These are phyloP conservation scores for Leccinum pellstonianum DNA, from an alignment of 768 basidiomycete genomes.

Conservation along the genomic window DNA sequence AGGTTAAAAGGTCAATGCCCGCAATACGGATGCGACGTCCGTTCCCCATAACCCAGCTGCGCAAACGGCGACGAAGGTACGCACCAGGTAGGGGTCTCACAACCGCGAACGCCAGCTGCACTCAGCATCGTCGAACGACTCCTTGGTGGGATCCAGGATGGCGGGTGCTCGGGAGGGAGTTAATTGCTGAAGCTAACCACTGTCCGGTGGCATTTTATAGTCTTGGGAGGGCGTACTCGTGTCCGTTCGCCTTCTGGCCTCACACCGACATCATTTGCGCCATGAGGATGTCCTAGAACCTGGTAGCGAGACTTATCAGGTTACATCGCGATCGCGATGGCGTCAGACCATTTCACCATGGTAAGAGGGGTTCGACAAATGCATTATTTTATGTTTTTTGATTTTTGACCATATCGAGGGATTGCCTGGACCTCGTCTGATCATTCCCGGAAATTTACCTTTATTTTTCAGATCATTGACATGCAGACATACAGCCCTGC, in stretches of 20 bases:
- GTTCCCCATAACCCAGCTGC: slow-evolving; percentile 21
- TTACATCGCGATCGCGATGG: slow-evolving; percentile 29
- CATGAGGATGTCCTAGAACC: slow-evolving; percentile 24
- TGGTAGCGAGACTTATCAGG: slow-evolving; percentile 24
- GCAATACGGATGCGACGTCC: not conserved
- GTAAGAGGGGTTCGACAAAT: slow-evolving; percentile 30
- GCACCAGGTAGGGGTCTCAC: slow-evolving; percentile 13
- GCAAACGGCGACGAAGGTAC: slow-evolving; percentile 10
- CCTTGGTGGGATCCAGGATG: slow-evolving; percentile 3
- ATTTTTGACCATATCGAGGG: slow-evolving; percentile 30
- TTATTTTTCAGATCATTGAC: slow-evolving; percentile 23
- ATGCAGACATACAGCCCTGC: slow-evolving; percentile 18
- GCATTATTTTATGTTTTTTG: slow-evolving; percentile 22
- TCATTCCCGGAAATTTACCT: slow-evolving; percentile 25
- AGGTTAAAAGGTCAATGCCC: slow-evolving; percentile 1
- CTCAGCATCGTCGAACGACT: not conserved
- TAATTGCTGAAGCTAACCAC: slow-evolving; percentile 17
- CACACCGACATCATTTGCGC: slow-evolving; percentile 11
- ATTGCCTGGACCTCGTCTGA: slow-evolving; percentile 19
- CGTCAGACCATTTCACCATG: slow-evolving; percentile 15
- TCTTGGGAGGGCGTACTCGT: slow-evolving; percentile 17
- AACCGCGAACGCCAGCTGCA: not conserved
- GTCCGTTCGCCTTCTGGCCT: slow-evolving; percentile 13
- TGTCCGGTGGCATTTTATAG: slow-evolving; percentile 26
- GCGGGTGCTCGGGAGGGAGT: slow-evolving; percentile 8